Conservation (phyloP, 306 rosid genomes). For the Quercus berberidifolia region DNA sequence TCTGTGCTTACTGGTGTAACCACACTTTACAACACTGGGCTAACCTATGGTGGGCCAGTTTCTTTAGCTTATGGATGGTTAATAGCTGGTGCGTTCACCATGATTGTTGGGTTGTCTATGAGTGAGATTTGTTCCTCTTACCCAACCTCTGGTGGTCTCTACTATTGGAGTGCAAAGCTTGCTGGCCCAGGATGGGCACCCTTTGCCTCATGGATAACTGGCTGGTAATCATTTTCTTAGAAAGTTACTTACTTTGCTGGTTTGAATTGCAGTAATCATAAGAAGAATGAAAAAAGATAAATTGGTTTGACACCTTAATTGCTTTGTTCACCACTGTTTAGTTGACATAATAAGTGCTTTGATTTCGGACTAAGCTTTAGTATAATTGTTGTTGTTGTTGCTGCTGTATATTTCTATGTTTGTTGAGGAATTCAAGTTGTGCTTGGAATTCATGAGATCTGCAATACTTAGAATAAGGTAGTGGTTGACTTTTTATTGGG, state of each 20-base stretch:
- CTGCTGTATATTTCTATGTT: neutral
- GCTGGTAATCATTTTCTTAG: constrained; percentile 57
- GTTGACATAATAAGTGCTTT: neutral
- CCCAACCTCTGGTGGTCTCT: constrained; percentile 97
- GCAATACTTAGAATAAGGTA: neutral
- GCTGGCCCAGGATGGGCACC: constrained; percentile 96
- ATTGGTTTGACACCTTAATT: neutral
- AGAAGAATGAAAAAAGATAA: neutral
- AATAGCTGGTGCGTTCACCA: constrained; percentile 68
- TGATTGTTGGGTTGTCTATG: constrained; percentile 86
- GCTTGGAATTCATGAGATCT: neutral
- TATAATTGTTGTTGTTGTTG: neutral
- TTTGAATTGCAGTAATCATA: neutral
- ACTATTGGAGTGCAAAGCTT: constrained; percentile 97
- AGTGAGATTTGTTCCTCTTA: constrained; percentile 94
- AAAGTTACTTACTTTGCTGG: neutral
- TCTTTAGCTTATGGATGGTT: constrained; percentile 87
- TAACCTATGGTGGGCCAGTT: constrained; percentile 79
- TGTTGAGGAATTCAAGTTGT: neutral
- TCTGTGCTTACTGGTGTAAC: constrained; percentile 90
- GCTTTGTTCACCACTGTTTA: neutral
- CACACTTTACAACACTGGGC: constrained; percentile 86
- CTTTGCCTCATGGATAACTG: constrained; percentile 95
- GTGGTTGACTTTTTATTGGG: neutral
- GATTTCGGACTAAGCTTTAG: neutral